Evolutionary conservation across 2,329 filamentous ascomycete species (phyloP), one percentile per base, ranked within the genome.

Genomic region (Myriosclerotinia curreyana): DNA sequence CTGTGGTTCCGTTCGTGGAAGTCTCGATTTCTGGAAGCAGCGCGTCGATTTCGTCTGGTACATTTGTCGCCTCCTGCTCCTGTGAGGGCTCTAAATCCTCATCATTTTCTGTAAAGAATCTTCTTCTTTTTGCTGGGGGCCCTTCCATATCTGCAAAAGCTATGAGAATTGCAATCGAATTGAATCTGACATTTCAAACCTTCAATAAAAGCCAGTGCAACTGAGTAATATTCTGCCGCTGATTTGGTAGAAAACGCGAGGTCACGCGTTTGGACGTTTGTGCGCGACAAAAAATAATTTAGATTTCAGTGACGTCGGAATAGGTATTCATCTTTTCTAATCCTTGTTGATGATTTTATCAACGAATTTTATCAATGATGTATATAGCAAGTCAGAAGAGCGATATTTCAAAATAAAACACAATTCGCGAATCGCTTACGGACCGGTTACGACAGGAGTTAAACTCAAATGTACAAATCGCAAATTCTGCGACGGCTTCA

Each of bases 121-220:
- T 77, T 65, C 77, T 74, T 67, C 76, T 79, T 73, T 84, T 84
- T 12, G 71, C 69, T 1, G 82, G 80, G 68, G 79, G 80, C 54
- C 78, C 80, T 58, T 73, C 74, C 44, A 67, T 68, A 64, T 80
- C 76, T 58, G 53, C 53, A 25, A 34, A 56, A 51, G 12, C 34
- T 55, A 63, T 40, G 7, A 48, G 36, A 48, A 9, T 55, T 15
- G n/a, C n/a, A 28, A 12, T 8, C 15, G 38, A 40, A 36, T 34
- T 51, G 22, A 50, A 42, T 44, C 20, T 34, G 20, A 28, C 44
- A 59, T 40, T 51, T 42, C 36, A 42, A 22, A 31, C 14, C 7
- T 17, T 20, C 6, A 64, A 14, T 8, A 52, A 64, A 42, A 50
- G 36, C n/a, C 25, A 25, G 25, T 17, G 34, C 22, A 38, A 56